Evolutionary conservation across 1,284 basidiomycete genomes (phyloP), one percentile per base, ranked within the genome.

Genomic region (Cyathus olla): DNA sequence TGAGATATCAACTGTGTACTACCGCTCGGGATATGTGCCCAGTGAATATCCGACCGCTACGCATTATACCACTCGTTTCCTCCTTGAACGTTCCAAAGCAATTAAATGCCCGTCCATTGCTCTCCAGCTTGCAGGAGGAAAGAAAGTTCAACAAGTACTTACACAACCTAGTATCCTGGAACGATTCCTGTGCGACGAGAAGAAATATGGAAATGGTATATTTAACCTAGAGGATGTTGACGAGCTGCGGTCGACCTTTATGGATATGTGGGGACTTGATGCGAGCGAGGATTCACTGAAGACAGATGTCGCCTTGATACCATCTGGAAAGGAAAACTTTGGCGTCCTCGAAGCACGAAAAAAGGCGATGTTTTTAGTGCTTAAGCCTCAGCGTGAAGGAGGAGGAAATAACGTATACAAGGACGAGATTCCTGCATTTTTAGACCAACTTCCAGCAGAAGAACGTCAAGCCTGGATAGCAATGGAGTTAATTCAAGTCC

Each of bases 321-420:
- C 44, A 28, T 60, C 71, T 26, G 75, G 74, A 1, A 60, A 60
- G 29, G 76, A 82, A 63, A 63, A 68, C 3, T 73, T 70, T 6
- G 93, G 88, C 0, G 80, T 87, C 24, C 64, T 73, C 15, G 80
- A 87, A 42, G 94, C 94, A 0, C 79, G 82, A n/a, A 75, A 79
- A 3, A 69, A 84, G 13, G 83, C 90, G 0, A 71, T 81, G 4
- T 79, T 84, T 15, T 90, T 95, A 49, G 98, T 99, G 3, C 85
- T 99, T 53, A 99, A 99, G 76, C 97, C 97, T 0, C 97, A 99
- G 76, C 87, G 97, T 21, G 95, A 99, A 81, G 97, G 98, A 4
- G 97, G 98, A 0, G 97, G 97, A 3, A 98, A 99, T 76, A 99
- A 99, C 72, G 88, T 99, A 26, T 99, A 99, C 80, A 92, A 94